phyloP scores from a whole-genome alignment of 2,329 filamentous ascomycete genomes.

The Penicillium oxalicum region DNA sequence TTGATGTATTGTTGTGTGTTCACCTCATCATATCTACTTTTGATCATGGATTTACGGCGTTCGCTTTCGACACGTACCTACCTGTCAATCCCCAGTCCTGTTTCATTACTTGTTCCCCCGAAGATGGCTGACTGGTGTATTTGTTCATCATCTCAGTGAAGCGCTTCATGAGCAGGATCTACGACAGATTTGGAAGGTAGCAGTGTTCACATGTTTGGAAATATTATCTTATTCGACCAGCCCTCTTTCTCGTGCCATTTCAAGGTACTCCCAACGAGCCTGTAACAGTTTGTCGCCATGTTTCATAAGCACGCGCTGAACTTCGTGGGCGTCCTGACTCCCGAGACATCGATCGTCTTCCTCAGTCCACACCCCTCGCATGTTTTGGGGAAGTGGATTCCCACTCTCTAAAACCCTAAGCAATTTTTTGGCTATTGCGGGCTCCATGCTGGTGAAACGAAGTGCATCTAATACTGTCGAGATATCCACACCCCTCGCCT shows the following conservation, averaged over 20 bases:
- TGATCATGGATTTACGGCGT: neutral
- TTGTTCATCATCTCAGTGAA: too few relatives aligned
- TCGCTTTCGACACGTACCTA: too few relatives aligned
- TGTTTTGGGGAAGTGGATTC: conserved; percentile 34
- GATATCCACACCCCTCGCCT: conserved; percentile 25
- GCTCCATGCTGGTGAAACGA: conserved; percentile 38
- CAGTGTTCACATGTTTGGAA: too few relatives aligned
- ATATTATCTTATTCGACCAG: conserved; percentile 5
- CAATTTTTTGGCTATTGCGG: conserved; percentile 20
- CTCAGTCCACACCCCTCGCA: conserved; percentile 44
- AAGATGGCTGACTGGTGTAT: too few relatives aligned
- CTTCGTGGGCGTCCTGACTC: conserved; percentile 26
- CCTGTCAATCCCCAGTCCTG: too few relatives aligned
- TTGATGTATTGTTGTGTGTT: neutral
- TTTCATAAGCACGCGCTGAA: conserved; percentile 37
- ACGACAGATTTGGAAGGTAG: too few relatives aligned
- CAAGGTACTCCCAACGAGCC: conserved; percentile 35
- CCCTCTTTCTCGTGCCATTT: conserved; percentile 21
- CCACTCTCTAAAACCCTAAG: conserved; percentile 29
- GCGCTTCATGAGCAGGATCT: too few relatives aligned
- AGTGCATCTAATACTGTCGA: conserved; percentile 32
- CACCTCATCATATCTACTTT: too few relatives aligned
- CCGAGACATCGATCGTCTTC: conserved; percentile 40
- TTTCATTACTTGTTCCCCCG: too few relatives aligned
- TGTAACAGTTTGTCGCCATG: conserved; percentile 39